These are phyloP conservation scores for Xylariaceae sp. DNA, from an alignment of 2,329 filamentous ascomycete species.

Conservation along the genomic window DNA sequence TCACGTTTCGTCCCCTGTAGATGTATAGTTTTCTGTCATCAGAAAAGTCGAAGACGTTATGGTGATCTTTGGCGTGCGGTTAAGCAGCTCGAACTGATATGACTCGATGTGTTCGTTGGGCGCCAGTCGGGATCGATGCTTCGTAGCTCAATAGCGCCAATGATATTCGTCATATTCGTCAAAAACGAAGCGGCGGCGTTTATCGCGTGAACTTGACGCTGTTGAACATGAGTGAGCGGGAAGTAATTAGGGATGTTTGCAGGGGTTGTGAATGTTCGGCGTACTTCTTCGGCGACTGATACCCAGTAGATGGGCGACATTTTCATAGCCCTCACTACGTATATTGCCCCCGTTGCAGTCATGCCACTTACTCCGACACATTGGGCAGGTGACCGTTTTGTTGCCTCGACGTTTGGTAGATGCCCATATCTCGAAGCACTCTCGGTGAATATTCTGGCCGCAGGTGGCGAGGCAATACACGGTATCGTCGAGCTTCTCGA, in stretches of 20 bases:
- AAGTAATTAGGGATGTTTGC: neutral
- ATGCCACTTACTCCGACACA: constrained; percentile 55
- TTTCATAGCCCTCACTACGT: too few species aligned
- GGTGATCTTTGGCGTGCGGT: too few species aligned
- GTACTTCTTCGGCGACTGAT: constrained; percentile 48
- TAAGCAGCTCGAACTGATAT: too few species aligned
- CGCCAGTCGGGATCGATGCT: too few species aligned
- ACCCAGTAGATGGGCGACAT: constrained; percentile 56
- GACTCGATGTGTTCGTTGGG: too few species aligned
- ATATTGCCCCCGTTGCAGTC: too few species aligned
- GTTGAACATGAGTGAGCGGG: neutral
- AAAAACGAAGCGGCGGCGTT: too few species aligned
- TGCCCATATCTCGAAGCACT: constrained; percentile 52
- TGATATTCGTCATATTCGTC: too few species aligned
- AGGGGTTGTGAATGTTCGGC: constrained; percentile 7
- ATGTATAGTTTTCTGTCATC: too few species aligned
- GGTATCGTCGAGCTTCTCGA: constrained; percentile 36
- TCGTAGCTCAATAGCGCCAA: too few species aligned
- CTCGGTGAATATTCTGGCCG: constrained; percentile 50
- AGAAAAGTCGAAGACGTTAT: too few species aligned
- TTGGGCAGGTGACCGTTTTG: constrained; percentile 51
- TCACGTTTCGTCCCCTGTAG: too few species aligned
- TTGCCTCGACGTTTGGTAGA: constrained; percentile 38
- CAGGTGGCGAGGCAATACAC: constrained; percentile 50
- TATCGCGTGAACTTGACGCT: neutral